phyloP scores from a whole-genome alignment of 768 basidiomycete species.

The Hirschioporus abietinus region DNA sequence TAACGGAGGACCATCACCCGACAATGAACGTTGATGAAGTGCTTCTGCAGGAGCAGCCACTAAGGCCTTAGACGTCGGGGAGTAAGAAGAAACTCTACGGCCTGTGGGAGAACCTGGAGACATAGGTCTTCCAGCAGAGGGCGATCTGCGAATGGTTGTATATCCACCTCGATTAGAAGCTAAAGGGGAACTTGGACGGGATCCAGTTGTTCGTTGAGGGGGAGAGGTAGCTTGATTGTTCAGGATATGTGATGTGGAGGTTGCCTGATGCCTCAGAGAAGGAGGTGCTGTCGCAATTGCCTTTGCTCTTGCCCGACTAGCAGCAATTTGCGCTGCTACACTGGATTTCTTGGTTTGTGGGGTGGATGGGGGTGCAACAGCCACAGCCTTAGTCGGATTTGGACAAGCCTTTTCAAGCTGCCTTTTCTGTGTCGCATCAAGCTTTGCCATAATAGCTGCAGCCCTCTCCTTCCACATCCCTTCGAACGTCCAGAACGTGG shows the following conservation, averaged over 20 bases:
- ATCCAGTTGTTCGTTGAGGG: constrained; percentile 29
- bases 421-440: constrained; percentile 69
- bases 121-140: constrained; percentile 27
- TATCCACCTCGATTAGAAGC: constrained; percentile 31
- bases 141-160: constrained; percentile 32
- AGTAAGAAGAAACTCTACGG: constrained; percentile 33
- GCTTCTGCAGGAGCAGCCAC: constrained; percentile 17
- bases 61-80: background rate
- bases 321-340: constrained; percentile 82
- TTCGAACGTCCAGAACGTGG: constrained; percentile 77
- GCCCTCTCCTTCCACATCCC: constrained; percentile 71
- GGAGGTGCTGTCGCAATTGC: constrained; percentile 81
- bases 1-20: constrained; percentile 9
- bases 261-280: constrained; percentile 74
- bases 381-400: constrained; percentile 37
- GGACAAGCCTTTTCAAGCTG: constrained; percentile 86
- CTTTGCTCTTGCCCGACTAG: constrained; percentile 84
- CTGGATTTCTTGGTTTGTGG: constrained; percentile 70
- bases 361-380: constrained; percentile 39
- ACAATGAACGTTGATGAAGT: constrained; percentile 41
- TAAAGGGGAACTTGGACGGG: constrained; percentile 31
- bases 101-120: constrained; percentile 41
- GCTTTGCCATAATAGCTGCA: constrained; percentile 49
- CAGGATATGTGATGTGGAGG: constrained; percentile 57
- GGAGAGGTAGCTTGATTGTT: constrained; percentile 33